Percentiles rank a stretch among this genome's conserved stretches.
These are phyloP conservation scores for Microbotryomycetes sp. DNA, from an alignment of 1,284 basidiomycete genomes.

Conservation along the genomic window DNA sequence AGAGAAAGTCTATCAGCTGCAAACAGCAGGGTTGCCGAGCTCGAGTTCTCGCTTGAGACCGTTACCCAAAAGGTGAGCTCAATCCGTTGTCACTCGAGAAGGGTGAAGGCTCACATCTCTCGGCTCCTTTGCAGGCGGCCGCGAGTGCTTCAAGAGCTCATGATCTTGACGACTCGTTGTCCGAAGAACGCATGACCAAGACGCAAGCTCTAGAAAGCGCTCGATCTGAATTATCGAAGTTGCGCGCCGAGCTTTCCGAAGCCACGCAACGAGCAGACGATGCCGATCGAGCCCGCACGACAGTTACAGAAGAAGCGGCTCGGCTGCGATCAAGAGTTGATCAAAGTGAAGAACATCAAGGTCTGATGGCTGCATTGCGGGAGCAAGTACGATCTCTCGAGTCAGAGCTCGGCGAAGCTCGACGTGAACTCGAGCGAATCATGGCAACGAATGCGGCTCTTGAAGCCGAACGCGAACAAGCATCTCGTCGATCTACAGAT, in stretches of 20 bases:
- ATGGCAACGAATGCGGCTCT: background rate
- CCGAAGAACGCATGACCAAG: background rate
- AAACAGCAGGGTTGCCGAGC: slow-evolving; percentile 4
- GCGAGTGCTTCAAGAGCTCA: background rate
- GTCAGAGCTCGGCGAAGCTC: background rate
- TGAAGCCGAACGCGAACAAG: background rate
- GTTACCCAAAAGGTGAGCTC: slow-evolving; percentile 18
- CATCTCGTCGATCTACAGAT: background rate
- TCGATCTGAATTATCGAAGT: slow-evolving; percentile 4
- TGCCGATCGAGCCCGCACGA: too few species aligned
- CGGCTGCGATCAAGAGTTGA: background rate
- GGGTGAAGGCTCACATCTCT: slow-evolving; percentile 12
- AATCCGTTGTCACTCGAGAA: slow-evolving; percentile 9
- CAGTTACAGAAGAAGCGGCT: slow-evolving; percentile 10
- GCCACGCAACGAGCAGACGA: too few species aligned
- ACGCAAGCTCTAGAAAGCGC: slow-evolving; percentile 5
- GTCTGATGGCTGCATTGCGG: background rate
- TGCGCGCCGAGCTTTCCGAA: slow-evolving; percentile 9
- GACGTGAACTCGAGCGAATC: background rate
- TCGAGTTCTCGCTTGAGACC: slow-evolving; percentile 13
- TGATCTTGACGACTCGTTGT: slow-evolving; percentile 15
- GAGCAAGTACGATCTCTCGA: background rate
- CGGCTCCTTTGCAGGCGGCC: slow-evolving; percentile 10
- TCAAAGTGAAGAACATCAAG: slow-evolving; percentile 3
- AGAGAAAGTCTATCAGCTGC: slow-evolving; percentile 6